A percentile compares a stretch with the other conserved stretches of the same genome.
These are phyloP conservation scores for Salix brachista DNA, from an alignment of 345 rosid species.

Conservation along the genomic window DNA sequence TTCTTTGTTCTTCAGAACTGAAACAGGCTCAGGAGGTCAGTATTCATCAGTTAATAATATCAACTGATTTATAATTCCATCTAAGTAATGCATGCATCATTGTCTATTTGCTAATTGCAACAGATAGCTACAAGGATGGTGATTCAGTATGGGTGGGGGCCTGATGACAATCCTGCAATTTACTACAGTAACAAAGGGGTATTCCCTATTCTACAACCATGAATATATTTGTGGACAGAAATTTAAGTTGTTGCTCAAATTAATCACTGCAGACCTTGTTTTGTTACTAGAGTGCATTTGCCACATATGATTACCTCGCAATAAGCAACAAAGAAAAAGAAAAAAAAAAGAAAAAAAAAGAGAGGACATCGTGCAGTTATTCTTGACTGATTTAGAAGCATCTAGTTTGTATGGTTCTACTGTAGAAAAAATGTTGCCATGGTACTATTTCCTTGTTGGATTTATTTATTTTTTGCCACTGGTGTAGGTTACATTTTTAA, in stretches of 20 bases:
- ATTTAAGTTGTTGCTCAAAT: no score
- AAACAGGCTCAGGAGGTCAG: slow-evolving; percentile 85
- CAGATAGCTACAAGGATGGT: slow-evolving; percentile 97
- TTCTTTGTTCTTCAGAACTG: slow-evolving; percentile 72
- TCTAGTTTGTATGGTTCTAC: neutral
- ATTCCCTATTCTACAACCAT: slow-evolving; percentile 25
- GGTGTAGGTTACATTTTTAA: slow-evolving; percentile 62
- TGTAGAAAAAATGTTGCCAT: neutral
- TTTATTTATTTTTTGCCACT: slow-evolving; percentile 14
- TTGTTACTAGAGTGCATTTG: neutral
- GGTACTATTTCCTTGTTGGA: slow-evolving; percentile 9
- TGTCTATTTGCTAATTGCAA: slow-evolving; percentile 26
- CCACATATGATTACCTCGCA: neutral
- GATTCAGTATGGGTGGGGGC: slow-evolving; percentile 96
- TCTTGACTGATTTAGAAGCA: neutral
- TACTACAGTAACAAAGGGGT: slow-evolving; percentile 76
- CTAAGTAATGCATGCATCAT: slow-evolving; percentile 4
- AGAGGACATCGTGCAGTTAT: neutral
- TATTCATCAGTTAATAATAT: slow-evolving; percentile 7
- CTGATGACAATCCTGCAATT: slow-evolving; percentile 86
- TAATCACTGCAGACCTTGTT: neutral
- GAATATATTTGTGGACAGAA: neutral
- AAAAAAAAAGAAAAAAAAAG: no score
- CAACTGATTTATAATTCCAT: neutral
- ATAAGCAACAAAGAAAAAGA: neutral